Conservation (phyloP, 2,329 filamentous ascomycete genomes). For the Ophiostoma sp. region DNA sequence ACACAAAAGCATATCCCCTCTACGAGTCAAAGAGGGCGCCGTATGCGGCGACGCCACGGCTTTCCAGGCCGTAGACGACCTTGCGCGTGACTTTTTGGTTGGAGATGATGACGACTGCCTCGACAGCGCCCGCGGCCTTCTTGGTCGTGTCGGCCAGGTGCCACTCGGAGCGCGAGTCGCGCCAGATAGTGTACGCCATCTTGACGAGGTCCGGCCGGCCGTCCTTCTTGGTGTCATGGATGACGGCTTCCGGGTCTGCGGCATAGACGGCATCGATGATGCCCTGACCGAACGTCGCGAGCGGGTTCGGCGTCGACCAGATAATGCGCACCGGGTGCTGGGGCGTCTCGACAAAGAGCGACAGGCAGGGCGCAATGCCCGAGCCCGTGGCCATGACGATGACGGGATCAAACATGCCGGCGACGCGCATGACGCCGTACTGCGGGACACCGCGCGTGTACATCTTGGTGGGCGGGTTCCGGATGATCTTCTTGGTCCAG, state of each 20-base stretch:
- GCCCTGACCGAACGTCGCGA: constrained; percentile 39
- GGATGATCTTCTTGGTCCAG: constrained; percentile 56
- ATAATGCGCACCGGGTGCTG: constrained; percentile 33
- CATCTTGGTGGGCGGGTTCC: constrained; percentile 47
- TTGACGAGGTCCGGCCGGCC: constrained; percentile 25
- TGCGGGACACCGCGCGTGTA: constrained; percentile 58
- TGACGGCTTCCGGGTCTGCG: constrained; percentile 25
- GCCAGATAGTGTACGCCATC: constrained; percentile 25
- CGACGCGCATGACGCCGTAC: constrained; percentile 53
- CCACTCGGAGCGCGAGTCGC: constrained; percentile 12
- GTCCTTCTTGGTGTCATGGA: constrained; percentile 24
- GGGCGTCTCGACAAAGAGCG: constrained; percentile 48
- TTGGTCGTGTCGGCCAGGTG: background rate
- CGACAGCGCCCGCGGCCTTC: constrained; percentile 19
- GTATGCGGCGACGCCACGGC: constrained; percentile 34
- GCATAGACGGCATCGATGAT: constrained; percentile 26
- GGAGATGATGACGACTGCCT: constrained; percentile 34
- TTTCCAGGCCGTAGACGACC: constrained; percentile 34
- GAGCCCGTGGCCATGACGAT: constrained; percentile 59
- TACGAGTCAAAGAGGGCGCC: constrained; percentile 34
- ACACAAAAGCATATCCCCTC: background rate
- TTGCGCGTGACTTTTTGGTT: constrained; percentile 35
- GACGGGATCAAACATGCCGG: constrained; percentile 51
- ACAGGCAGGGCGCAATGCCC: constrained; percentile 58
- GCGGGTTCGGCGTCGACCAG: constrained; percentile 35